Evolutionary conservation across 2,329 filamentous ascomycete species (phyloP), one percentile per base, ranked within the genome.

Genomic region (Ceratocystis diversiconidia): DNA sequence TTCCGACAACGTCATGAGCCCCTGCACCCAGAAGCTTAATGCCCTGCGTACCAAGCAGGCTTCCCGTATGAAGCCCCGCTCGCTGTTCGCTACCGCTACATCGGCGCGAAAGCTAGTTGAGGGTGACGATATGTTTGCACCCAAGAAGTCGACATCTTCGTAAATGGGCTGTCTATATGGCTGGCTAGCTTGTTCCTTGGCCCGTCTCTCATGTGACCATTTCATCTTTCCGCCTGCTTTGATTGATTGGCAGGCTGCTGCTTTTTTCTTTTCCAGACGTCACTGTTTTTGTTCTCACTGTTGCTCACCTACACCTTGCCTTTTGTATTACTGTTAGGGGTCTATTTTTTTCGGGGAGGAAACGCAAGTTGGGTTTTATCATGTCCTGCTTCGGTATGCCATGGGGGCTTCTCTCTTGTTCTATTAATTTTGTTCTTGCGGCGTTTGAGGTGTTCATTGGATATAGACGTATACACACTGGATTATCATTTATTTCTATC

Each of bases 1-100:
- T 2, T 92, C 88, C n/a, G 90, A 95, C 75, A 85, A 85, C 76
- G 92, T 95, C 79, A 89, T 91, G 85, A 91, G 87, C 71, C 90
- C 90, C 44, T 91, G 89, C 75, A 88, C 86, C 19, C 86, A 88
- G 75, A 94, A 94, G 81, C 82, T 94, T 71, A 87, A 82, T 69
- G 86, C 87, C 50, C 84, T 92, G 75, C 88, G 89, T 76, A 89
- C 84, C 77, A 91, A 90, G 79, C 86, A 90, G 72, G 85, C 85
- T 69, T 82, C 82, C 77, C 92, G 91, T 72, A 79, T 79, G 73
- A 87, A 86, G 78, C 84, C 84, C 67, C 85, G 84, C 75, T 87
- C 84, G 2, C 80, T 87, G 70, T 87, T 87, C 73, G 84, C 84
- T 67, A 41, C 36, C 36, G 83, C 85, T 73, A 79, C 83, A 60